Conservation (phyloP, 495 filamentous ascomycete genomes). For the Trichocladium antarcticum region DNA sequence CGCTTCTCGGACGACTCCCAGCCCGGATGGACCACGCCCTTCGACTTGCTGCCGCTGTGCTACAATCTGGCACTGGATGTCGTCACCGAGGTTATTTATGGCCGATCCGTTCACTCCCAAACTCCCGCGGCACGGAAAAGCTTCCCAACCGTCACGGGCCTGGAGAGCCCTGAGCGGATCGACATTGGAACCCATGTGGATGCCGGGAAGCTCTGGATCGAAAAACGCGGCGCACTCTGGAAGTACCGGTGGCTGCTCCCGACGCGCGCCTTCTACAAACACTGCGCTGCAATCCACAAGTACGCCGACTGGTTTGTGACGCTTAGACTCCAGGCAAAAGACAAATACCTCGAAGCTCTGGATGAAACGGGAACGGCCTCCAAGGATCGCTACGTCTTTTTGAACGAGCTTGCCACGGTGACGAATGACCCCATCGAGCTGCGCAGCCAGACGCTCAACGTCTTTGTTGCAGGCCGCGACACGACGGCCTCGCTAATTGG, state of each 20-base stretch:
- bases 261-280: slow-evolving; percentile 30
- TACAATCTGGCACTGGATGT: slow-evolving; percentile 57
- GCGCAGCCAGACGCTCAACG: slow-evolving; percentile 52
- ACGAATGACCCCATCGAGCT: slow-evolving; percentile 49
- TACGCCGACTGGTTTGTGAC: slow-evolving; percentile 43
- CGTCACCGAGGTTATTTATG: slow-evolving; percentile 64
- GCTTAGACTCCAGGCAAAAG: slow-evolving; percentile 11
- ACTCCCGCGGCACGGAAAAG: slow-evolving; percentile 9
- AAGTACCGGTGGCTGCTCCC: slow-evolving; percentile 41
- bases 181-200: slow-evolving; percentile 38
- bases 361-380: background rate
- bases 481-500: slow-evolving; percentile 47
- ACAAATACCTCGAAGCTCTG: slow-evolving; percentile 8
- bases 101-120: slow-evolving; percentile 38
- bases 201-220: slow-evolving; percentile 35
- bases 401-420: slow-evolving; percentile 50
- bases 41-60: slow-evolving; percentile 56
- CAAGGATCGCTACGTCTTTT: slow-evolving; percentile 45
- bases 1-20: background rate
- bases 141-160: slow-evolving; percentile 8
- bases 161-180: slow-evolving; percentile 16
- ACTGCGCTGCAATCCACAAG: slow-evolving; percentile 37
- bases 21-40: slow-evolving; percentile 18
- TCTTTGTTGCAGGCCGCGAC: slow-evolving; percentile 52
- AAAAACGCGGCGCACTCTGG: slow-evolving; percentile 33